Evolutionary conservation across 2,329 filamentous ascomycete species (phyloP).

Genomic region (Colletotrichum australisinense): DNA sequence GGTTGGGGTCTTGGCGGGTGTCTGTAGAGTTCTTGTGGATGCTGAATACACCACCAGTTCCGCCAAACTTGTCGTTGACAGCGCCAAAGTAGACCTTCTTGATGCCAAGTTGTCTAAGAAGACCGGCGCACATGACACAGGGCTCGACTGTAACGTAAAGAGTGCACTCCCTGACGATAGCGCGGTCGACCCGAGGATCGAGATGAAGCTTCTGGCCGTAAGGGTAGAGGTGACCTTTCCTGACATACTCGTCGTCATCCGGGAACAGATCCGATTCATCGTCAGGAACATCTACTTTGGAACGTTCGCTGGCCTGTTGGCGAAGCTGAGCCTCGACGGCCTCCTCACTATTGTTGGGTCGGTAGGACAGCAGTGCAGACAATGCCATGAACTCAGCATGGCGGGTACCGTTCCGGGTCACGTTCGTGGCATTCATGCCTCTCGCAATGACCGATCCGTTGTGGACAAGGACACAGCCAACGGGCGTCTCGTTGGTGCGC

Average conservation of each 20-base stretch:
- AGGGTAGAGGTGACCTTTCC: conserved; percentile 67
- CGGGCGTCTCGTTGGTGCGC: conserved; percentile 89
- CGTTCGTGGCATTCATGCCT: conserved; percentile 98
- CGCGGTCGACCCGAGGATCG: conserved; percentile 69
- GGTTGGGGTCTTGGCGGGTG: background rate
- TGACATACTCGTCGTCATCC: conserved; percentile 63
- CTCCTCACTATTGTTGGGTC: conserved; percentile 38
- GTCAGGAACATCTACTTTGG: conserved; percentile 37
- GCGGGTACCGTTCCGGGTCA: conserved; percentile 88
- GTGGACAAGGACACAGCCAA: conserved; percentile 94
- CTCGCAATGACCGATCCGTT: conserved; percentile 82
- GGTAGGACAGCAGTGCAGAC: conserved; percentile 62
- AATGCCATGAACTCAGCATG: conserved; percentile 97
- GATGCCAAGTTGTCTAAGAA: conserved; percentile 89
- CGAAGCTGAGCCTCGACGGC: conserved; percentile 11
- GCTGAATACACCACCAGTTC: conserved; percentile 91
- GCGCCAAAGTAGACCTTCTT: conserved; percentile 94
- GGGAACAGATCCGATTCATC: conserved; percentile 41
- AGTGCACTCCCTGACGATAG: conserved; percentile 76
- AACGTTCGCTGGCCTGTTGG: conserved; percentile 18
- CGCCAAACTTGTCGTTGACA: conserved; percentile 96
- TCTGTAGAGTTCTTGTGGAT: conserved; percentile 74
- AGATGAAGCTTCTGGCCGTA: conserved; percentile 71
- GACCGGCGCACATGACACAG: conserved; percentile 98
- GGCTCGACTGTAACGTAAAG: conserved; percentile 98